These are phyloP conservation scores for sorghum (Sorghum bicolor) DNA, from an alignment of 176 grass and related monocot species.

Conservation along the genomic window DNA sequence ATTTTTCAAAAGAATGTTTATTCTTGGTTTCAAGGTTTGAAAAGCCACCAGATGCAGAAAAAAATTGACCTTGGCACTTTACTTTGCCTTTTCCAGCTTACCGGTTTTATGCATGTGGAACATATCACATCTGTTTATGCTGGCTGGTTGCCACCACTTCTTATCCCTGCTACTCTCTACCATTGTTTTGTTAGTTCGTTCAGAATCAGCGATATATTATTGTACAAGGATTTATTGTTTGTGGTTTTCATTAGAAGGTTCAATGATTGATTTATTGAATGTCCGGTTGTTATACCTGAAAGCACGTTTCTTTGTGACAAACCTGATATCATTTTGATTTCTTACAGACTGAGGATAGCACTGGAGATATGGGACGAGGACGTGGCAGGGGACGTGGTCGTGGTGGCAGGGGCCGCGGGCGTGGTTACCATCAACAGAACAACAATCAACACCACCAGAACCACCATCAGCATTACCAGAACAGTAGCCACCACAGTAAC, in stretches of 20 bases:
- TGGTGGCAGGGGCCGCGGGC: slow-evolving; percentile 54
- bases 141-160: background rate
- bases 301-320: background rate
- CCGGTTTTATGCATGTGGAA: background rate
- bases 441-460: slow-evolving; percentile 47
- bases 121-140: background rate
- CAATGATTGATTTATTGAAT: background rate
- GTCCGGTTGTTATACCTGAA: background rate
- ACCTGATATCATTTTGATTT: slow-evolving; percentile 17
- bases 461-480: slow-evolving; percentile 33
- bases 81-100: background rate
- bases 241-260: slow-evolving; percentile 1
- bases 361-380: slow-evolving; percentile 41
- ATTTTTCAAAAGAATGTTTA: background rate
- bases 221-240: background rate
- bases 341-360: slow-evolving; percentile 59
- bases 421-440: slow-evolving; percentile 54
- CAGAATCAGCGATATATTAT: background rate
- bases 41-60: background rate
- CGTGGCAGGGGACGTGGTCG: slow-evolving; percentile 52
- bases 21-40: background rate
- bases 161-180: background rate
- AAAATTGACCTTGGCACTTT: background rate
- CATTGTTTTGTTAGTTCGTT: background rate
- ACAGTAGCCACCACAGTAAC: slow-evolving; percentile 45